Percentiles rank a stretch among this genome's conserved stretches.
phyloP scores from a whole-genome alignment of 148 eudicot genomes.

The Dysphania ambrosioides region DNA sequence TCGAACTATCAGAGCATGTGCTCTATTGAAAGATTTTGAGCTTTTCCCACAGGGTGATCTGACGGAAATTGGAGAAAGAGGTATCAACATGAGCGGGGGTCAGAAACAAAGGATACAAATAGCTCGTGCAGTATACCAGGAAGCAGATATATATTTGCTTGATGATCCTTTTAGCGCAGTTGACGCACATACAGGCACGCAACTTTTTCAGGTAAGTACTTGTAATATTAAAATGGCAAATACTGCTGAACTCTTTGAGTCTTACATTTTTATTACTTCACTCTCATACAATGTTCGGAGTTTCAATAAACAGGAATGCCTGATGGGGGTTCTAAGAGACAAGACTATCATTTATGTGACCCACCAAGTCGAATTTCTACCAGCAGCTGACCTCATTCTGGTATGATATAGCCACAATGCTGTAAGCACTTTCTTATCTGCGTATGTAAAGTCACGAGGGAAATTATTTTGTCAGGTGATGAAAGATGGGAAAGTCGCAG shows the following conservation, averaged over 20 bases:
- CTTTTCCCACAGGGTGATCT: conserved; percentile 79
- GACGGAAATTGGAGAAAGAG: conserved; percentile 95
- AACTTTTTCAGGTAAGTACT: conserved; percentile 74
- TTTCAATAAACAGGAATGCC: conserved; percentile 62
- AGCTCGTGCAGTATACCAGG: conserved; percentile 94
- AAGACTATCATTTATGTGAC: conserved; percentile 89
- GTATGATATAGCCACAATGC: conserved; percentile 32
- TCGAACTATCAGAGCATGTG: conserved; percentile 72
- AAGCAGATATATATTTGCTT: conserved; percentile 88
- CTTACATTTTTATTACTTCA: background rate
- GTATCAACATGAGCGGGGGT: conserved; percentile 98
- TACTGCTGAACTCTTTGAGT: background rate
- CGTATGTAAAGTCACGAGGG: background rate
- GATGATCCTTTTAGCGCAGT: conserved; percentile 99
- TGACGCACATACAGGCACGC: conserved; percentile 94
- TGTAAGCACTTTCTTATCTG: background rate
- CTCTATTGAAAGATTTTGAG: conserved; percentile 84
- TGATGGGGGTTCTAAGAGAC: conserved; percentile 80
- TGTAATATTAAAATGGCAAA: background rate
- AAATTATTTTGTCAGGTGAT: conserved; percentile 54
- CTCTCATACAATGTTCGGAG: background rate
- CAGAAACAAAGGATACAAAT: conserved; percentile 98
- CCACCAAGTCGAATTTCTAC: conserved; percentile 98
- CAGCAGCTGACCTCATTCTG: conserved; percentile 97
- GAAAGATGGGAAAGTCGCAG: conserved; percentile 84